Evolutionary conservation across 306 rosid genomes (phyloP).

Genomic region (Crotalaria pallida): DNA sequence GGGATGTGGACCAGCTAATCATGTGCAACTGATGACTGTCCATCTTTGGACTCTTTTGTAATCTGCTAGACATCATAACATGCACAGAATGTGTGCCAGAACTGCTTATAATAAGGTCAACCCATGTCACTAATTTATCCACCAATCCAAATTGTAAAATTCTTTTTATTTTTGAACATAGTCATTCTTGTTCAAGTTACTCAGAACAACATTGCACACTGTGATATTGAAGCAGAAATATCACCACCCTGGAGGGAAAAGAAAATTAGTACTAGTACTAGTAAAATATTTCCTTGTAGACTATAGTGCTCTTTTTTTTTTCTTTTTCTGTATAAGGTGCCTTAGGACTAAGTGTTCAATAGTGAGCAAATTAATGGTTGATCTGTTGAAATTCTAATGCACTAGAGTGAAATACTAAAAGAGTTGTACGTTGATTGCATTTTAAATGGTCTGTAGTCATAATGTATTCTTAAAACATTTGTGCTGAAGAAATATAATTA

Average conservation of each 20-base stretch:
- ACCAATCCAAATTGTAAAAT: neutral
- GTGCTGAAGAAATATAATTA: conserved; percentile 20
- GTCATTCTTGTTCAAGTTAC: neutral
- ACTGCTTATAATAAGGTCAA: conserved; percentile 51
- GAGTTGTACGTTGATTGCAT: neutral
- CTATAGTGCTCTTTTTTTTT: neutral
- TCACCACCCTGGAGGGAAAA: neutral
- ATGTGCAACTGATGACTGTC: conserved; percentile 57
- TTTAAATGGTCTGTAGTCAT: conserved; percentile 1
- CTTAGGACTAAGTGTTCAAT: neutral
- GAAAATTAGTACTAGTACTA: too few species aligned
- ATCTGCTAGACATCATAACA: conserved; percentile 62
- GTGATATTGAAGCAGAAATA: neutral
- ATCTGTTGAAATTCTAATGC: neutral
- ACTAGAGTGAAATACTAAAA: neutral
- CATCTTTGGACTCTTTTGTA: conserved; percentile 59
- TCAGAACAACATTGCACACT: neutral
- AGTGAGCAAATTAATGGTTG: neutral
- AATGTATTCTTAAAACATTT: neutral
- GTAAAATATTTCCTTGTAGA: neutral
- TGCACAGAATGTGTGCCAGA: conserved; percentile 70
- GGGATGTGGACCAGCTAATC: conserved; percentile 64
- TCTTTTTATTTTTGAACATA: neutral
- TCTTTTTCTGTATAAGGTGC: neutral
- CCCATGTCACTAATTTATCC: conserved; percentile 28